Conservation (phyloP, 208 protist species). For the Lotmaria passim region DNA sequence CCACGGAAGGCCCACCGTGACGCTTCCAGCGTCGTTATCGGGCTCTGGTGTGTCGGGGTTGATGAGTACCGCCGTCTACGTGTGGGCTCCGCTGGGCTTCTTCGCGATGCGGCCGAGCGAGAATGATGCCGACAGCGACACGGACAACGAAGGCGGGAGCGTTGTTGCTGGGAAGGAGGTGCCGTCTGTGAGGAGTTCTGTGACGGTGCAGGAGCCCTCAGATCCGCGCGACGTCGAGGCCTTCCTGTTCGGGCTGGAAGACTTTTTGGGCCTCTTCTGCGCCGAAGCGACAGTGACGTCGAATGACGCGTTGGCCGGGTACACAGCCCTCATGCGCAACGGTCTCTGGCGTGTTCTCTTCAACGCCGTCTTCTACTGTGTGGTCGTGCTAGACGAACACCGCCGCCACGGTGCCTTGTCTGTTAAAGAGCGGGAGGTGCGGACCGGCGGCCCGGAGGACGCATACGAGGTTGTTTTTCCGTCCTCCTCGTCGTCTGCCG, state of each 20-base stretch:
- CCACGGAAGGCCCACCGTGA: neutral
- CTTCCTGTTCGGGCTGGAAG: slow-evolving; percentile 20
- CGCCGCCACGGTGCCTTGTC: slow-evolving; percentile 16
- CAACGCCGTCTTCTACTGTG: slow-evolving; percentile 74
- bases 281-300: neutral
- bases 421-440: slow-evolving; percentile 31
- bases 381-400: slow-evolving; percentile 36
- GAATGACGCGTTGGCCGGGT: neutral
- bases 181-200: neutral
- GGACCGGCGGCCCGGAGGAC: slow-evolving; percentile 40
- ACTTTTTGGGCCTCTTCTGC: slow-evolving; percentile 18
- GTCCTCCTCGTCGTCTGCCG: slow-evolving; percentile 18
- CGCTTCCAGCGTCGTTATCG: slow-evolving; percentile 26
- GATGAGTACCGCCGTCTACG: slow-evolving; percentile 36
- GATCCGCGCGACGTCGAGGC: slow-evolving; percentile 24
- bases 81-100: slow-evolving; percentile 66
- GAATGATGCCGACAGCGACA: neutral
- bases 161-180: neutral
- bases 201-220: neutral
- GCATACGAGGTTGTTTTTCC: slow-evolving; percentile 34
- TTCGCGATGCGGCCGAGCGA: slow-evolving; percentile 37
- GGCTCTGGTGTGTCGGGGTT: slow-evolving; percentile 40
- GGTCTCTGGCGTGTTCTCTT: slow-evolving; percentile 60
- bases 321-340: slow-evolving; percentile 33
- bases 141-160: neutral